Conservation (phyloP, 768 basidiomycete species). For the Coprinopsis cinerea region DNA sequence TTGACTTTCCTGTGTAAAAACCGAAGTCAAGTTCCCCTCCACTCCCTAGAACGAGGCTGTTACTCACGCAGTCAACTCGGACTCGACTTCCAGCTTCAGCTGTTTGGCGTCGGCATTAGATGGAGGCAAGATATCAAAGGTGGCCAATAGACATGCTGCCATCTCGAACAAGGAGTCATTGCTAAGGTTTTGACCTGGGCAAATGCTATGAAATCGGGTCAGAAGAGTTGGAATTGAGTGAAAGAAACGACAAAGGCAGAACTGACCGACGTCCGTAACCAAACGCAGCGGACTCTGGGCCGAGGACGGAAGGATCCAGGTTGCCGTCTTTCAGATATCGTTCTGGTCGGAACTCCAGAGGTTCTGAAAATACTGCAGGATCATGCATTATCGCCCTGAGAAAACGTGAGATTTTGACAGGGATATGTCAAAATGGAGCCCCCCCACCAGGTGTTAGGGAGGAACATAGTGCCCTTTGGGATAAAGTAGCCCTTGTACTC, state of each 20-base stretch:
- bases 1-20: no score
- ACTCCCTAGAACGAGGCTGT: no score
- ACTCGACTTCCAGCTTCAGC: constrained; percentile 13
- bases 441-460: not conserved
- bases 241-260: no score
- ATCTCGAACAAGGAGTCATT: constrained; percentile 19
- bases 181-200: constrained; percentile 21
- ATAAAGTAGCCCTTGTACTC: constrained; percentile 16
- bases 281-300: constrained; percentile 23
- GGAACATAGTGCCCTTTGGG: constrained; percentile 7
- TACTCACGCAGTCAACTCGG: constrained; percentile 19
- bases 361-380: constrained; percentile 15
- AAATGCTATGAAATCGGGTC: constrained; percentile 10
- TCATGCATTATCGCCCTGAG: constrained; percentile 18
- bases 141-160: constrained; percentile 17
- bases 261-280: constrained; percentile 23
- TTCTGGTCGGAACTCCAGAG: constrained; percentile 25
- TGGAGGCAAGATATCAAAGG: constrained; percentile 19
- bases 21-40: no score
- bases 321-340: constrained; percentile 22
- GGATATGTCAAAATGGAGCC: not conserved
- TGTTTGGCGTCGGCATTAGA: constrained; percentile 15
- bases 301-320: constrained; percentile 17
- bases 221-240: not conserved
- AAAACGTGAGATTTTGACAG: not conserved